Base-by-base conservation (phyloP, 2,329 filamentous ascomycete species). In the Verticillium alfalfae region DNA sequence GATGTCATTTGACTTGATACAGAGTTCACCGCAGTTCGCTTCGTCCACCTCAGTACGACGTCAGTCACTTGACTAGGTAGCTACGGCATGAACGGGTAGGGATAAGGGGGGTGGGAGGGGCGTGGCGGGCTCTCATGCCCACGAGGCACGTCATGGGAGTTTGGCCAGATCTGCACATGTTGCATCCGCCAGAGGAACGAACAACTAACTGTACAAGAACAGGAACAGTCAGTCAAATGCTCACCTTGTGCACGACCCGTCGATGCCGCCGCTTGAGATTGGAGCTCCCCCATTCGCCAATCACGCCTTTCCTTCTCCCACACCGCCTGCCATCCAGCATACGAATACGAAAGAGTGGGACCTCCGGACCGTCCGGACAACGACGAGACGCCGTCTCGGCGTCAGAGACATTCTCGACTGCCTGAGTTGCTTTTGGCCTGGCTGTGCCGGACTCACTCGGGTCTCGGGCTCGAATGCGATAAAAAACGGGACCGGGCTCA, bases 331-430 rank as follows among this genome's bases (percentile, higher is more conserved):
- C 56, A 13, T 39, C 18, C 36, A 58, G n/a, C 41, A 58, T 41
- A 58, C 57, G 57, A 58, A 58, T 58, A 58, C 57, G 57, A 58
- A 58, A 58, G 41, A n/a, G 57, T 49, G 57, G 57, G 34, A 5
- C 5, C 37, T 12, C n/a, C 34, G 31, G 36, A 38, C 56, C 45
- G 45, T 18, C 45, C 45, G 45, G 45, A 52, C 45, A 26, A 52
- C n/a, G 18, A 41, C 18, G 18, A 52, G 45, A 52, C 18, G 45
- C 45, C 45, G n/a, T 12, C 18, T 52, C 18, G 45, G 45, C 8
- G n/a, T 12, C 8, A 22, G 45, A 22, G 18, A 26, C 45, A 52
- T 18, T 22, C 16, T 12, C 18, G 38, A 39, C 13, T 39, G 15
- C 39, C 36, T 37, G 36, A 8, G 2, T 37, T 37, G 36, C 9